Evolutionary conservation across 192 early-diverging fungal species (phyloP).

Genomic region (Linnemannia schmuckeri): DNA sequence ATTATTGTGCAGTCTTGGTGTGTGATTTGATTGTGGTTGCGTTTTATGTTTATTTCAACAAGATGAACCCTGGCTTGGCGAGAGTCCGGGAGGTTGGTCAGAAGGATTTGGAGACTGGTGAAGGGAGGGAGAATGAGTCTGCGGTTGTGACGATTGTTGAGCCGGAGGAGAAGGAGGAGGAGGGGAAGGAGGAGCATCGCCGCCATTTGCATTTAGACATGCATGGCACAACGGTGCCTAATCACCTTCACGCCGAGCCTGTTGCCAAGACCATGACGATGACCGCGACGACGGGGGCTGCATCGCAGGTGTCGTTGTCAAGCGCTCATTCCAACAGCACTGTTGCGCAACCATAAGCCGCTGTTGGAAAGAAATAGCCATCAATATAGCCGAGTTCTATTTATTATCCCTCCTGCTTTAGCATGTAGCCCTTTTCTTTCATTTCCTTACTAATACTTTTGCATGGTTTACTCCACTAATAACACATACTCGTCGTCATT

Average conservation of each 20-base stretch:
- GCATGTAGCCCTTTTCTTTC: background rate
- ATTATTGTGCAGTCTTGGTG: constrained; percentile 38
- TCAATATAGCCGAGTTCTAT: background rate
- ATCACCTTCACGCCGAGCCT: background rate
- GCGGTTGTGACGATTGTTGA: background rate
- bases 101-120: constrained; percentile 1
- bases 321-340: constrained; percentile 2
- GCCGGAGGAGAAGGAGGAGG: background rate
- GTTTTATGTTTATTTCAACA: constrained; percentile 41
- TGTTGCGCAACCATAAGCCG: background rate
- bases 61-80: constrained; percentile 22
- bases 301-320: background rate
- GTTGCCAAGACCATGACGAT: background rate
- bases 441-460: background rate
- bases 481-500: background rate
- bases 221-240: background rate
- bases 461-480: background rate
- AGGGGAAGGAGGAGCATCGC: background rate
- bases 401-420: background rate
- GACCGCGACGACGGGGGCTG: background rate
- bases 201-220: background rate
- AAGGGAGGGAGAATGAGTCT: background rate
- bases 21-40: constrained; percentile 37
- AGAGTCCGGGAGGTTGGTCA: background rate
- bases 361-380: background rate